Base-by-base conservation (phyloP, 192 early-diverging fungal genomes). In the Kickxella alabastrina region DNA sequence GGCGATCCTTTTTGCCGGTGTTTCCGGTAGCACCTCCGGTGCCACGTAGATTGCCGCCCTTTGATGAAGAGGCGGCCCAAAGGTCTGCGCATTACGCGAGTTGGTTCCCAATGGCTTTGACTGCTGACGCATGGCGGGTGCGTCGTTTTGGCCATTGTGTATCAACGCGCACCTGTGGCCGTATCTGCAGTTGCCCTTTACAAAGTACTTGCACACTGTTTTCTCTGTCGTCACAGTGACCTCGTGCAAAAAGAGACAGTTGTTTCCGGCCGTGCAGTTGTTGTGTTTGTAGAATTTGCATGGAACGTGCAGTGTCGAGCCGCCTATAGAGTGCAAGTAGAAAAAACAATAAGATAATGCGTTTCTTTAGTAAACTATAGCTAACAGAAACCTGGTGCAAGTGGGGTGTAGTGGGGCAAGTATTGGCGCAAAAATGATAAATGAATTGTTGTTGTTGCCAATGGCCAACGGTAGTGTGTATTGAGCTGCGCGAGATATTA, bases 261-360 rank as follows among this genome's bases (percentile, higher is more conserved):
- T 82, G 49, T 80, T 70, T 23, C 87, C 87, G 10, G 87, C 87
- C 7, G 87, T 86, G 59, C 87, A 89, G 27, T 83, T 81, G 7
- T 85, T 85, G 38, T 81, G 80, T 57, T 82, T 87, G 77, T 80
- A 87, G 62, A 89, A 89, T 68, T 89, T 89, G 78, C 87, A 89
- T 10, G 87, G 87, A 43, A 88, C 81, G 49, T 88, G 87, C 28
- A 38, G 21, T 40, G 73, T 76, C 34, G 73, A 76, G 32, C 73
- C 73, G 42, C 73, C 73, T 76, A 69, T 26, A 57, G 14, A 28
- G 28, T 42, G 3, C 43, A 49, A 12, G 13, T 17, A 1, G n/a
- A n/a, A n/a, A n/a, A n/a, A n/a, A n/a, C n/a, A n/a, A n/a, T n/a
- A n/a, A n/a, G n/a, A n/a, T n/a, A n/a, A n/a, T n/a, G n/a, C n/a